Base-by-base conservation (phyloP, 768 basidiomycete genomes). In the Tricholoma bakamatsutake region DNA sequence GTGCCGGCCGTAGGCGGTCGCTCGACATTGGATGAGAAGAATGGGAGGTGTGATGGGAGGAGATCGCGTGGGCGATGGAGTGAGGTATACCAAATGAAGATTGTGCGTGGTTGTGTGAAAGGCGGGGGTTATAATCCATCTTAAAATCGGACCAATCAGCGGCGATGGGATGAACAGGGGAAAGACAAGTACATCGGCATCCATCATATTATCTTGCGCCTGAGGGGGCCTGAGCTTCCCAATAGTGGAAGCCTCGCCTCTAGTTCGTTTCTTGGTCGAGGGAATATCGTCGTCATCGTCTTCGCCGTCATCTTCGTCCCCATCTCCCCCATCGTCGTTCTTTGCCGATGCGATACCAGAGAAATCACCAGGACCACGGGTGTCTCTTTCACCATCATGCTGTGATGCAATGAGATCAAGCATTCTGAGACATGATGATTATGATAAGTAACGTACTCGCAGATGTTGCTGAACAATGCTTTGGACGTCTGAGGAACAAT, bases 381-480 rank as follows among this genome's bases (percentile, higher is more conserved):
- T 73, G 58, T 81, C 80, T 57, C 72, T 73, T 61, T 80, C 78
- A 54, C 78, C 80, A 49, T 80, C 77, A 60, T 76, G 74, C 80
- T 80, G 57, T 50, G 62, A 60, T 59, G 45, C 61, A 56, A 43
- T 53, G 3, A 6, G 6, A 50, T 55, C 42, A 56, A 34, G 21
- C 6, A 45, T 24, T 24, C 18, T 50, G 50, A 57, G 51, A 17
- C 27, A 33, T 51, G 35, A 4, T 30, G 49, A 57, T 47, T n/a
- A 39, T 7, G 6, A 40, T 18, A 30, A 28, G 28, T 51, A 28
- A 69, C 73, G 13, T 54, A 77, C 79, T 50, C 71, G 67, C 18
- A 85, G 59, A 68, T 90, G 88, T 42, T 87, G 80, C 58, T 85
- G 78, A 28, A 91, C 80, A 60, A 90, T 84, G 57, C 80, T 77